phyloP scores from a whole-genome alignment of 1,139 yeast species.

The Nakaseomyces glabratus region DNA sequence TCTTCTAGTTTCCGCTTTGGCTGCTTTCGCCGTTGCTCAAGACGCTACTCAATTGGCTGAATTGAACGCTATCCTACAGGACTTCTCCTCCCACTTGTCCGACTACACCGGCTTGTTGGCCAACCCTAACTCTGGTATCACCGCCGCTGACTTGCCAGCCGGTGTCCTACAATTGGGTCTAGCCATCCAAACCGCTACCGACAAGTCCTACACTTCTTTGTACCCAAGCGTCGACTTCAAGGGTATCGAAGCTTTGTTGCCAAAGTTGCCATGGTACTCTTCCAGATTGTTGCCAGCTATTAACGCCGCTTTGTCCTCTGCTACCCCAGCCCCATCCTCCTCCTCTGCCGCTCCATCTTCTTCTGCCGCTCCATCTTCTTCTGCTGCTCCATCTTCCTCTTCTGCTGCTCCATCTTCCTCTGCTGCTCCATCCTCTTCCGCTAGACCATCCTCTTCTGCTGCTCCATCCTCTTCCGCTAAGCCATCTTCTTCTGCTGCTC shows the following conservation, averaged over 20 bases:
- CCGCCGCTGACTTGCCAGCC: constrained; percentile 26
- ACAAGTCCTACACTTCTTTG: constrained; percentile 30
- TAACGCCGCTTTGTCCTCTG: constrained; percentile 11
- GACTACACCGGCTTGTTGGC: constrained; percentile 14
- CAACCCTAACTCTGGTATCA: constrained; percentile 6
- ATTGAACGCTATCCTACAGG: constrained; percentile 11
- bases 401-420: constrained; percentile 1
- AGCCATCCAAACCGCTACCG: constrained; percentile 12
- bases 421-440: constrained; percentile 3
- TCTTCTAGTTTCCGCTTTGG: constrained; percentile 8
- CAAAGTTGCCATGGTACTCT: constrained; percentile 40
- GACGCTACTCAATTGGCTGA: constrained; percentile 10
- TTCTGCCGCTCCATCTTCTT: constrained; percentile 1
- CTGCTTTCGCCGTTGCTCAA: constrained; percentile 9
- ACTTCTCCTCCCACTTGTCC: constrained; percentile 9
- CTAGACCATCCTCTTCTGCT: background rate
- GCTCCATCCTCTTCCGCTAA: constrained; percentile 9
- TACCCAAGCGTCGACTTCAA: constrained; percentile 24
- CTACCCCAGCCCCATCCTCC: constrained; percentile 7
- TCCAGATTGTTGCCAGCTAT: constrained; percentile 30
- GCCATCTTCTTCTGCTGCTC: constrained; percentile 4
- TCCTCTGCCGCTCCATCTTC: constrained; percentile 14
- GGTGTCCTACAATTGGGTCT: constrained; percentile 18
- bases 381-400: constrained; percentile 2
- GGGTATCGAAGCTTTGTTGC: constrained; percentile 32